Evolutionary conservation across 257 asterid genomes (phyloP).

Genomic region (Paraleonurus japonicus): DNA sequence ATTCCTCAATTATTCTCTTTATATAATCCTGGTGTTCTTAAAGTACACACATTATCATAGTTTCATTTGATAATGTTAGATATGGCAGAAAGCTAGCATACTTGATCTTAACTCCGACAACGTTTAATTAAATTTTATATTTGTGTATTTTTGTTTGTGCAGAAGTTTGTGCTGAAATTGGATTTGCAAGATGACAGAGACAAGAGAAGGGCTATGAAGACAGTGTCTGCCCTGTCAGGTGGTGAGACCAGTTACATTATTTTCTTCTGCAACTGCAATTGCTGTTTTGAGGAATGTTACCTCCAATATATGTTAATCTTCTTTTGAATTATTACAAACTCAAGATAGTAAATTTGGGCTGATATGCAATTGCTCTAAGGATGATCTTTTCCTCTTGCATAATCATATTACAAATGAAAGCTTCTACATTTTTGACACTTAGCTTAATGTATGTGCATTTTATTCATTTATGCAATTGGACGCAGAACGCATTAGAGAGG

Average conservation of each 20-base stretch:
- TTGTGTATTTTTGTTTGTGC: not conserved
- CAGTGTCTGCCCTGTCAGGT: constrained; percentile 59
- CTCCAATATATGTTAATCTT: not conserved
- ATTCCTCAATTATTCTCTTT: not conserved
- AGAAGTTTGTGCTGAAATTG: constrained; percentile 57
- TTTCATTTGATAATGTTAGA: not conserved
- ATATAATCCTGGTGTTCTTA: no score
- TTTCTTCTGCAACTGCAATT: no score
- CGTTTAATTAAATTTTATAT: not conserved
- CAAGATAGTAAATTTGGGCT: no score
- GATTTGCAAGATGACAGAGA: constrained; percentile 53
- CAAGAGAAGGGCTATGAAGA: constrained; percentile 62
- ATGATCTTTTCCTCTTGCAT: no score
- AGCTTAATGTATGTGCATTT: no score
- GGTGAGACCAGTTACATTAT: not conserved
- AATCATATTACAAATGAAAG: no score
- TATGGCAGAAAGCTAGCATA: not conserved
- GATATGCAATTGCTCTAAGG: no score
- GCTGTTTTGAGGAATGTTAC: not conserved
- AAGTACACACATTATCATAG: no score
- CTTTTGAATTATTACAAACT: no score
- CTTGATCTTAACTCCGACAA: not conserved
- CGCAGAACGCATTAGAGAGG: no score
- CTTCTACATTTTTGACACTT: no score
- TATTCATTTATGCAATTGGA: no score